These are phyloP conservation scores for Dactylellina leptospora DNA, from an alignment of 2,329 filamentous ascomycete species.

Conservation along the genomic window DNA sequence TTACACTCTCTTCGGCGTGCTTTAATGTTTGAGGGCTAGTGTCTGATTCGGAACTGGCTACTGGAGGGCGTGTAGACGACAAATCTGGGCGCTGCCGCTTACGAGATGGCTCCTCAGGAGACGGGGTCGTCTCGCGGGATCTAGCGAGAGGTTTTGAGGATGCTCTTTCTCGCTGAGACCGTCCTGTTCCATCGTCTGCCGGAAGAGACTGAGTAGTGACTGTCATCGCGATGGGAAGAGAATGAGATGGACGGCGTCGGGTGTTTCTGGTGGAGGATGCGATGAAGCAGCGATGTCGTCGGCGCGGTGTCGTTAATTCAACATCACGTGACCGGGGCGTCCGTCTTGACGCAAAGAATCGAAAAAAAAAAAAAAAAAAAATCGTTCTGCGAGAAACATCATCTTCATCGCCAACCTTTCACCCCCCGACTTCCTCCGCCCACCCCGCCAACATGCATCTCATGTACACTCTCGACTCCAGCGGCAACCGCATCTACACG, in stretches of 20 bases:
- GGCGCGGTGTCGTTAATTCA: background rate
- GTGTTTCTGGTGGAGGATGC: background rate
- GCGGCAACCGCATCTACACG: conserved; percentile 91
- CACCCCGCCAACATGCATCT: conserved; percentile 69
- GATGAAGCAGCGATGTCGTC: background rate
- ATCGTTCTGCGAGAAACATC: too few relatives aligned
- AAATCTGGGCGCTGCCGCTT: conserved; percentile 37
- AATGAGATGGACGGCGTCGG: background rate
- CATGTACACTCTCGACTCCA: conserved; percentile 83
- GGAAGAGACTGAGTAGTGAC: conserved; percentile 1
- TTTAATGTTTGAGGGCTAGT: too few relatives aligned
- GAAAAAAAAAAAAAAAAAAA: too few relatives aligned
- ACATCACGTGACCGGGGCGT: background rate
- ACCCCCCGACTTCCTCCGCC: background rate
- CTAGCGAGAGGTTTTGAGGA: conserved; percentile 35
- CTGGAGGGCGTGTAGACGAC: too few relatives aligned
- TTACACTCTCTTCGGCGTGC: background rate
- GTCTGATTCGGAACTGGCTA: too few relatives aligned
- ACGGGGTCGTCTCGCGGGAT: conserved; percentile 27
- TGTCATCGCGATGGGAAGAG: conserved; percentile 18
- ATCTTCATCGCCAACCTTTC: background rate
- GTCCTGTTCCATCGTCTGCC: background rate
- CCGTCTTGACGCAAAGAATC: too few relatives aligned
- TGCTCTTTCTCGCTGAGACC: conserved; percentile 5
- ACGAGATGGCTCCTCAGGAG: conserved; percentile 35